These are phyloP conservation scores for Liriodendron chinense DNA, from an alignment of 164 flowering plant species.

Conservation along the genomic window DNA sequence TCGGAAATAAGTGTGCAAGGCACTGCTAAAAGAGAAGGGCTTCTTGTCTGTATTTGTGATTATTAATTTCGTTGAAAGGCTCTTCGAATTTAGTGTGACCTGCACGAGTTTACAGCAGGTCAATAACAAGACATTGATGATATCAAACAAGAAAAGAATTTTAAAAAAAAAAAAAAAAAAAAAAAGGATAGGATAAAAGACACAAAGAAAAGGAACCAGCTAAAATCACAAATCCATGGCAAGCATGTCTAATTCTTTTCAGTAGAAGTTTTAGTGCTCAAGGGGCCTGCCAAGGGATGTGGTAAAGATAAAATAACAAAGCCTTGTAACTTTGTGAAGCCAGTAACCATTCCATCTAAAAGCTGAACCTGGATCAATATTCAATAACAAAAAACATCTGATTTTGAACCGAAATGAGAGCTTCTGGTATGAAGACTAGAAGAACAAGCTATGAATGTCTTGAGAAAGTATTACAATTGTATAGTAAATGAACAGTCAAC, in stretches of 20 bases:
- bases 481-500: neutral
- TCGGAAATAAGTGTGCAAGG: slow-evolving; percentile 86
- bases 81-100: slow-evolving; percentile 55
- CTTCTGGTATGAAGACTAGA: neutral
- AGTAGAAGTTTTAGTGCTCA: neutral
- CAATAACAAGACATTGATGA: neutral
- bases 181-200: neutral
- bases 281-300: neutral
- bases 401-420: neutral
- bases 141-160: neutral
- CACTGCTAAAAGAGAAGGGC: slow-evolving; percentile 75
- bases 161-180: neutral
- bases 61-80: slow-evolving; percentile 76
- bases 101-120: slow-evolving; percentile 32
- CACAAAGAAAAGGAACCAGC: neutral
- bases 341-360: neutral
- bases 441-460: neutral
- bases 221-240: neutral
- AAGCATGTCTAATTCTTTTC: neutral
- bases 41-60: slow-evolving; percentile 71
- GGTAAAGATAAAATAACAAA: neutral
- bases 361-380: neutral
- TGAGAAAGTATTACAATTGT: neutral
- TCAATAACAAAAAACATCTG: neutral
- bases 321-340: neutral